Evolutionary conservation across 1,284 basidiomycete species (phyloP).

Genomic region (Microbotryum intermedium): DNA sequence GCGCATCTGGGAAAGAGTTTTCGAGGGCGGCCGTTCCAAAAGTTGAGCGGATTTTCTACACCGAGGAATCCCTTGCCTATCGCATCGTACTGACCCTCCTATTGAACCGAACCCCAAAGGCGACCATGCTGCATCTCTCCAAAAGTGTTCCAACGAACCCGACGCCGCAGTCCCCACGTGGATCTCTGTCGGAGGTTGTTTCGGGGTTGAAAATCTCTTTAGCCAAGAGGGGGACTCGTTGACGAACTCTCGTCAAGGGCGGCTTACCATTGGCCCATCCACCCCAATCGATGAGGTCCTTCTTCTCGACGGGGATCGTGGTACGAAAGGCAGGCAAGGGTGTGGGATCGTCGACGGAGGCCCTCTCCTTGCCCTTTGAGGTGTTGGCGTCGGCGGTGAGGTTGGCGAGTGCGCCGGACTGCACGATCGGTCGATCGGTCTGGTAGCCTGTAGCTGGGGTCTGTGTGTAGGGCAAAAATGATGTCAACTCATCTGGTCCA

Average conservation of each 20-base stretch:
- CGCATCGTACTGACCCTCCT: conserved; percentile 9
- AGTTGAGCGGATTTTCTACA: too few relatives aligned
- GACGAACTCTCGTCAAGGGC: neutral
- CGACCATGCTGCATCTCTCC: conserved; percentile 14
- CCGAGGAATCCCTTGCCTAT: neutral
- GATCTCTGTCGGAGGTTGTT: conserved; percentile 10
- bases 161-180: neutral
- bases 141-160: conserved; percentile 3
- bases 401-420: neutral
- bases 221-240: neutral
- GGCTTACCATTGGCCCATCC: conserved; percentile 20
- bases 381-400: neutral
- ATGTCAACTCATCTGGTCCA: neutral
- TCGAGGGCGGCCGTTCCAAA: neutral
- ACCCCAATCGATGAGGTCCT: conserved; percentile 13
- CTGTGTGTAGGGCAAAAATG: neutral
- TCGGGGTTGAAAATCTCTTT: neutral
- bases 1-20: conserved; percentile 14
- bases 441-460: neutral
- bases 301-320: conserved; percentile 6
- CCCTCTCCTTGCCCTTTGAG: conserved; percentile 6
- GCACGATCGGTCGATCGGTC: neutral
- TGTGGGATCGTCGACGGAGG: neutral
- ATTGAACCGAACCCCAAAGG: conserved; percentile 13
- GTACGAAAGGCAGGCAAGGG: conserved; percentile 4